A percentile compares a stretch with the other conserved stretches of the same genome.
phyloP scores from a whole-genome alignment of 805 yeast genomes.

The Candida germanica region DNA sequence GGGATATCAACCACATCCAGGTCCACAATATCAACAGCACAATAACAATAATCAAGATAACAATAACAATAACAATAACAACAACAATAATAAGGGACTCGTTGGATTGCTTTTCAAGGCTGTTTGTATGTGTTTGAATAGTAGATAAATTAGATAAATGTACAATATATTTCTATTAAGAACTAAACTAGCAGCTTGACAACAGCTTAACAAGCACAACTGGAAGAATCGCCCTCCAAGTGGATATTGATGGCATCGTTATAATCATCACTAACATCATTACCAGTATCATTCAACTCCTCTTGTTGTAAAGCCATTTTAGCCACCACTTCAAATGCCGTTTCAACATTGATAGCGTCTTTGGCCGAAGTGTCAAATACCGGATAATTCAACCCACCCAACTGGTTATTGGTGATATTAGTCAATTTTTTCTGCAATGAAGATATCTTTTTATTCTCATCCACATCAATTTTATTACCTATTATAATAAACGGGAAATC shows the following conservation, averaged over 20 bases:
- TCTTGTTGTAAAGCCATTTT: constrained; percentile 95
- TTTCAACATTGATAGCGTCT: constrained; percentile 91
- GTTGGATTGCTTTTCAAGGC: constrained; percentile 28
- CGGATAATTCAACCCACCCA: constrained; percentile 68
- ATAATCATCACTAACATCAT: constrained; percentile 68
- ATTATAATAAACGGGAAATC: constrained; percentile 93
- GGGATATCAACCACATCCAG: constrained; percentile 18
- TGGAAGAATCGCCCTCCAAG: constrained; percentile 73
- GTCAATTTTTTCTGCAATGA: constrained; percentile 51
- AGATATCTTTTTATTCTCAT: constrained; percentile 80
- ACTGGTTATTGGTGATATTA: constrained; percentile 43
- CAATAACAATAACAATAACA: constrained; percentile 16
- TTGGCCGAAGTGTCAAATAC: constrained; percentile 97
- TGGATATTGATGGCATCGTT: constrained; percentile 95
- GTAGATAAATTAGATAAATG: background rate
- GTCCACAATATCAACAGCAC: constrained; percentile 19
- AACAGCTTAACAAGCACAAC: constrained; percentile 75
- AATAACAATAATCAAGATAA: constrained; percentile 16
- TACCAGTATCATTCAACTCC: constrained; percentile 77
- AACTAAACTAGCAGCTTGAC: too few relatives aligned
- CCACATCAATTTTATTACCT: constrained; percentile 94
- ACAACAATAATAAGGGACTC: constrained; percentile 25
- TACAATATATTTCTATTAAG: background rate
- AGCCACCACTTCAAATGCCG: constrained; percentile 94
- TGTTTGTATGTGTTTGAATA: constrained; percentile 27